These are phyloP conservation scores for Didymella exigua DNA, from an alignment of 2,329 filamentous ascomycete species.

Conservation along the genomic window DNA sequence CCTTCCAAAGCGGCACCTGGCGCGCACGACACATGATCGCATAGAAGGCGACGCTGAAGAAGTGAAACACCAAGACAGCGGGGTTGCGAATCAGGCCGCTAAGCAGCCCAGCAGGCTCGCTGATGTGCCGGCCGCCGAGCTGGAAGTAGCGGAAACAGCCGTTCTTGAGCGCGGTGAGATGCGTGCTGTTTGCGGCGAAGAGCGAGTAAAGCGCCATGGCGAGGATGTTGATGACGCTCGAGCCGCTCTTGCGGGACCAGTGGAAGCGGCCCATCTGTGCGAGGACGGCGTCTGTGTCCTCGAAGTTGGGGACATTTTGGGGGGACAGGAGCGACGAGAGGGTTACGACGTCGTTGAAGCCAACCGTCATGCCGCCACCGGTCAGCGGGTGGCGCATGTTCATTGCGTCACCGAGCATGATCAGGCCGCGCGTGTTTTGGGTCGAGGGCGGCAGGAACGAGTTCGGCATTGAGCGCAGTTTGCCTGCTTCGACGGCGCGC, in stretches of 20 bases:
- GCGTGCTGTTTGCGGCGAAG: constrained; percentile 74
- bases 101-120: constrained; percentile 80
- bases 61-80: constrained; percentile 82
- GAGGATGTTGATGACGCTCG: constrained; percentile 95
- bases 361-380: constrained; percentile 97
- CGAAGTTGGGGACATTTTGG: constrained; percentile 68
- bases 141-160: constrained; percentile 96
- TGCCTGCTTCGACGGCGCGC: constrained; percentile 75
- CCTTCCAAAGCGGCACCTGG: constrained; percentile 50
- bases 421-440: constrained; percentile 71
- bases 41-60: constrained; percentile 90
- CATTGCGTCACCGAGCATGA: constrained; percentile 90
- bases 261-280: constrained; percentile 77
- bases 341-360: constrained; percentile 87
- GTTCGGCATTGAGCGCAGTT: constrained; percentile 92
- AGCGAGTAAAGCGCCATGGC: constrained; percentile 90
- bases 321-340: constrained; percentile 77
- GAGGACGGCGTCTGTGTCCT: constrained; percentile 69
- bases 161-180: constrained; percentile 76
- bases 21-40: constrained; percentile 74
- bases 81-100: constrained; percentile 81
- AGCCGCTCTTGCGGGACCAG: constrained; percentile 82
- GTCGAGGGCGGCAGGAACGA: constrained; percentile 85
- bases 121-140: constrained; percentile 70
- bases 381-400: constrained; percentile 99